phyloP scores from a whole-genome alignment of 768 basidiomycete genomes.

The Galerina marginata region DNA sequence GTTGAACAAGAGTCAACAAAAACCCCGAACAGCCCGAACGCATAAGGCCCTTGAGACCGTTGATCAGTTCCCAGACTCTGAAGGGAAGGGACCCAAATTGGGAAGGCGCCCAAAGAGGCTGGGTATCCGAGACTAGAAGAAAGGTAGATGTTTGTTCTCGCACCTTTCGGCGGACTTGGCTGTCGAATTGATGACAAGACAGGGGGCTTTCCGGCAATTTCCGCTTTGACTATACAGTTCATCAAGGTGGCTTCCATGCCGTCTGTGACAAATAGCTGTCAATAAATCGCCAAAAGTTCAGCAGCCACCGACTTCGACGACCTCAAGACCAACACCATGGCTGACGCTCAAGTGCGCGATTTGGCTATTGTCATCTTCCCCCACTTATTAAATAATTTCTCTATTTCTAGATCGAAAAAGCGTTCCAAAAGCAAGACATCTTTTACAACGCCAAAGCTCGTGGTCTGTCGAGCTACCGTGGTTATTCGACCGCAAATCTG shows the following conservation, averaged over 20 bases:
- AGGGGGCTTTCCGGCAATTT: constrained; percentile 27
- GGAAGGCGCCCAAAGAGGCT: no score
- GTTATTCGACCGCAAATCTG: constrained; percentile 16
- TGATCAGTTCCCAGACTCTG: no score
- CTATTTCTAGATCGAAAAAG: constrained; percentile 83
- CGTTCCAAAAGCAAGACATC: constrained; percentile 96
- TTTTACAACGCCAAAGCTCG: constrained; percentile 97
- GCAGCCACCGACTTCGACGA: constrained; percentile 38
- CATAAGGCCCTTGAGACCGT: no score
- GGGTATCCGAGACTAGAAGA: no score
- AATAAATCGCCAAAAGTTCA: constrained; percentile 44
- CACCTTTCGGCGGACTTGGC: no score
- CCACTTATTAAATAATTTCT: constrained; percentile 11
- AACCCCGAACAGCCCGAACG: no score
- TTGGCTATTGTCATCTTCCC: neutral
- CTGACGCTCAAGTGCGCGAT: constrained; percentile 59
- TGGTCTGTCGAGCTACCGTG: constrained; percentile 59
- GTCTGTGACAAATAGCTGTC: constrained; percentile 43
- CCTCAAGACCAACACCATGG: constrained; percentile 59
- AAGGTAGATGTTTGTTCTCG: no score
- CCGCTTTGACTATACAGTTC: constrained; percentile 51
- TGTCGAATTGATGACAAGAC: no score
- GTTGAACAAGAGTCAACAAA: no score
- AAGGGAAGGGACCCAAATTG: no score
- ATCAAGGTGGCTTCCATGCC: constrained; percentile 41